These are phyloP conservation scores for Camptophora hylomeconis DNA, from an alignment of 2,329 filamentous ascomycete genomes.

Conservation along the genomic window DNA sequence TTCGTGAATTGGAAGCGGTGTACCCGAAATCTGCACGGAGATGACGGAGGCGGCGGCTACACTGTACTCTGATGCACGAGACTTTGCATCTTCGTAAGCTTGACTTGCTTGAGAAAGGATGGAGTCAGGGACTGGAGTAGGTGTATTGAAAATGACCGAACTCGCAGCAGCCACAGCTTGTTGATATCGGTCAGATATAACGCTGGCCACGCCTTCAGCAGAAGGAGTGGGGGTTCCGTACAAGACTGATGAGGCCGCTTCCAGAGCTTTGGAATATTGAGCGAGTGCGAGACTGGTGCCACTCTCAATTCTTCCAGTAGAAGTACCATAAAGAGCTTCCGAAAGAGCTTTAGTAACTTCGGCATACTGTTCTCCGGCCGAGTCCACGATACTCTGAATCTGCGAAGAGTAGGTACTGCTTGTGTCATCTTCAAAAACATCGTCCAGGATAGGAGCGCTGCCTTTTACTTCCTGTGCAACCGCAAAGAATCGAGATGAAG, in stretches of 20 bases:
- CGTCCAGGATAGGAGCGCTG: constrained; percentile 34
- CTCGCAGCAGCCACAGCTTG: constrained; percentile 47
- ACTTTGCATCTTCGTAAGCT: constrained; percentile 53
- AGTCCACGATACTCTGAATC: constrained; percentile 37
- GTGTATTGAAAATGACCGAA: constrained; percentile 40
- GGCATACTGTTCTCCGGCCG: constrained; percentile 39
- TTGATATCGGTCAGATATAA: constrained; percentile 41
- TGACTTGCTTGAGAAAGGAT: constrained; percentile 23
- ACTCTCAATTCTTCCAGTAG: constrained; percentile 35
- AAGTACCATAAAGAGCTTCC: constrained; percentile 38
- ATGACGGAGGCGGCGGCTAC: constrained; percentile 53
- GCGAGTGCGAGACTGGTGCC: constrained; percentile 41
- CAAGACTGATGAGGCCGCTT: constrained; percentile 43
- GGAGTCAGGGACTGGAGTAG: constrained; percentile 28
- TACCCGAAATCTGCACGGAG: constrained; percentile 54
- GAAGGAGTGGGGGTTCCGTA: constrained; percentile 36
- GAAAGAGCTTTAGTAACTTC: constrained; percentile 43
- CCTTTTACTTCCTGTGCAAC: constrained; percentile 38
- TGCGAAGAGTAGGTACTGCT: constrained; percentile 36
- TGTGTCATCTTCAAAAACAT: constrained; percentile 36
- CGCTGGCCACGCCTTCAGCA: constrained; percentile 34
- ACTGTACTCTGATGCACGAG: constrained; percentile 55
- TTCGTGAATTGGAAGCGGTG: constrained; percentile 55
- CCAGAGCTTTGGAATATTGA: constrained; percentile 49
- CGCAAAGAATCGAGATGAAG: constrained; percentile 23